Conservation (phyloP, 2,329 filamentous ascomycete genomes). For the Exophiala spinifera region DNA sequence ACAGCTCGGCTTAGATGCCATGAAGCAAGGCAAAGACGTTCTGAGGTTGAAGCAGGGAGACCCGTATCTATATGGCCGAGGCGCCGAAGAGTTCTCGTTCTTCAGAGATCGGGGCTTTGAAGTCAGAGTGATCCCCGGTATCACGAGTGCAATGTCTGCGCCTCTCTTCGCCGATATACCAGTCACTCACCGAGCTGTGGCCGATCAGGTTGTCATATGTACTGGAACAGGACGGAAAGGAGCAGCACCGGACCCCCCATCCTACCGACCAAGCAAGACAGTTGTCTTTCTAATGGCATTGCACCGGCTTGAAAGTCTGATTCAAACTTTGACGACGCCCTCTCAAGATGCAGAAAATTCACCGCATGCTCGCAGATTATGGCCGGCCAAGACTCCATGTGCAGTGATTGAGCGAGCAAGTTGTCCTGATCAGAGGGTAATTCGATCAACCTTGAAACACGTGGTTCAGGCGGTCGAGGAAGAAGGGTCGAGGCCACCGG, state of each 20-base stretch:
- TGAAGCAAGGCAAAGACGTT: constrained; percentile 70
- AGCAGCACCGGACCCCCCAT: constrained; percentile 73
- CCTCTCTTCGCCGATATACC: constrained; percentile 87
- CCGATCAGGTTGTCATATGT: constrained; percentile 92
- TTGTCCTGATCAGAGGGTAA: constrained; percentile 89
- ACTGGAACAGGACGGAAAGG: constrained; percentile 94
- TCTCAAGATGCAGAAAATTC: constrained; percentile 24
- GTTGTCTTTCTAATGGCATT: constrained; percentile 95
- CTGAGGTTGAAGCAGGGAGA: constrained; percentile 93
- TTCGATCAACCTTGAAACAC: constrained; percentile 76
- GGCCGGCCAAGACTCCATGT: constrained; percentile 78
- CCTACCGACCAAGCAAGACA: constrained; percentile 71
- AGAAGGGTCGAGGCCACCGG: constrained; percentile 84
- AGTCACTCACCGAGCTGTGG: constrained; percentile 80
- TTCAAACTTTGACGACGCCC: constrained; percentile 61
- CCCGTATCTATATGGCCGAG: constrained; percentile 91
- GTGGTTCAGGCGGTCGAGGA: constrained; percentile 81
- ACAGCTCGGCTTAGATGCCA: constrained; percentile 67
- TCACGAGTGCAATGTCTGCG: constrained; percentile 83
- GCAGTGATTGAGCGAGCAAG: constrained; percentile 91
- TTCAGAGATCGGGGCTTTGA: constrained; percentile 71
- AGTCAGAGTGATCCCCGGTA: constrained; percentile 76
- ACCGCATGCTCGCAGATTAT: constrained; percentile 39
- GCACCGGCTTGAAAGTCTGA: constrained; percentile 73
- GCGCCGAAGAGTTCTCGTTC: constrained; percentile 86